Conservation (phyloP, 441 rosid genomes). For the Manihot esculenta region DNA sequence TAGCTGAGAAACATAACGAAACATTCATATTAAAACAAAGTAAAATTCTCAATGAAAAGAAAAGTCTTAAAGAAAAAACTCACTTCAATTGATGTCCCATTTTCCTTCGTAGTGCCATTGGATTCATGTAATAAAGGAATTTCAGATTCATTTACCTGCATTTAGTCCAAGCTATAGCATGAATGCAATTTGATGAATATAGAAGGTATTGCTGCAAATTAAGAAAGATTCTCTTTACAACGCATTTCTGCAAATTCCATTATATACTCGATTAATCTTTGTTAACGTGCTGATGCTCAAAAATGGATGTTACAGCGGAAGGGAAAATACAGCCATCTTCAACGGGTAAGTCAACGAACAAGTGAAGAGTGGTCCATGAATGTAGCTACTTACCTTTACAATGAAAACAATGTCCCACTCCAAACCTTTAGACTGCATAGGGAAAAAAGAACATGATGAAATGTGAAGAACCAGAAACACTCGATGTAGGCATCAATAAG, state of each 20-base stretch:
- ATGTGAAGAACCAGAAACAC: conserved; percentile 23
- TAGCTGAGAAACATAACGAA: conserved; percentile 15
- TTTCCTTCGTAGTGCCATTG: conserved; percentile 48
- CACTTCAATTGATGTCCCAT: conserved; percentile 75
- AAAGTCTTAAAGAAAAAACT: conserved; percentile 18
- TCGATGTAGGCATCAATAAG: too few relatives aligned
- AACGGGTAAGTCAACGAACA: neutral
- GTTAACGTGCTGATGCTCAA: neutral
- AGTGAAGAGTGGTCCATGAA: too few relatives aligned
- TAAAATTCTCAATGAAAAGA: neutral
- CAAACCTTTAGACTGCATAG: conserved; percentile 91
- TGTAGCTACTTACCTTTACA: conserved; percentile 62
- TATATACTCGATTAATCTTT: neutral
- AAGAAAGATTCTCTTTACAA: conserved; percentile 7
- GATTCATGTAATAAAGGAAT: conserved; percentile 81
- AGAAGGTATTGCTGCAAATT: neutral
- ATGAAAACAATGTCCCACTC: conserved; percentile 97
- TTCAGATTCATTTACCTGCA: conserved; percentile 94
- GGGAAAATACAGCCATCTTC: neutral
- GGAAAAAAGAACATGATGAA: conserved; percentile 20
- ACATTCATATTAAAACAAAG: too few relatives aligned
- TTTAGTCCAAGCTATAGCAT: conserved; percentile 9
- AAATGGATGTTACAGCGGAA: neutral
- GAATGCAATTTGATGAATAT: conserved; percentile 9
- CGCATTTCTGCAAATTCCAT: neutral